Conservation (phyloP, 176 grass and related monocot species). For the Elaeis guineensis region DNA sequence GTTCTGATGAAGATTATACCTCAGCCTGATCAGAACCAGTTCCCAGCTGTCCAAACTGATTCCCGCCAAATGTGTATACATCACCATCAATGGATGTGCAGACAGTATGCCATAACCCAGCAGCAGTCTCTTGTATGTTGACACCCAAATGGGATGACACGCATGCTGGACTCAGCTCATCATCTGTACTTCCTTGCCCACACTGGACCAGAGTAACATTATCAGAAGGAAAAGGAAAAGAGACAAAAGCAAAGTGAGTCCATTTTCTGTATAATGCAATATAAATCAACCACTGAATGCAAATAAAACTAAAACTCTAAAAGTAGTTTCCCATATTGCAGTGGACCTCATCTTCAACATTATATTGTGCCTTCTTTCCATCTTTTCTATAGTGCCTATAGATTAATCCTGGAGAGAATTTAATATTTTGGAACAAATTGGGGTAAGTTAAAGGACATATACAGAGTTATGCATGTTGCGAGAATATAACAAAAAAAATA, state of each 20-base stretch:
- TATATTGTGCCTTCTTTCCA: slow-evolving; percentile 17
- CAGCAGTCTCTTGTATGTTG: too few species aligned
- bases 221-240: slow-evolving; percentile 6
- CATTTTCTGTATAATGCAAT: neutral
- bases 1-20: slow-evolving; percentile 25
- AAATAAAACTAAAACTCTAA: slow-evolving; percentile 4
- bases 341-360: slow-evolving; percentile 21
- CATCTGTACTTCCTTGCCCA: too few species aligned
- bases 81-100: slow-evolving; percentile 75
- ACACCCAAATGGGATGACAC: too few species aligned
- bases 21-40: slow-evolving; percentile 95
- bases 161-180: too few species aligned
- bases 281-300: neutral
- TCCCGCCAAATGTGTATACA: slow-evolving; percentile 60
- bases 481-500: too few species aligned
- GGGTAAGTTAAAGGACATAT: too few species aligned
- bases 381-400: slow-evolving; percentile 19
- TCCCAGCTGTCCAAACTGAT: slow-evolving; percentile 81
- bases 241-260: neutral
- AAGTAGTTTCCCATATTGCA: slow-evolving; percentile 11
- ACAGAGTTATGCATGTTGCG: neutral
- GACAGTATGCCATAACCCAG: slow-evolving; percentile 44
- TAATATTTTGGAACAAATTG: neutral
- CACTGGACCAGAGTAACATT: slow-evolving; percentile 7
- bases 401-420: slow-evolving; percentile 10